Base-by-base conservation (phyloP, 139 green algal species). In the Picochlorum costavermella region DNA sequence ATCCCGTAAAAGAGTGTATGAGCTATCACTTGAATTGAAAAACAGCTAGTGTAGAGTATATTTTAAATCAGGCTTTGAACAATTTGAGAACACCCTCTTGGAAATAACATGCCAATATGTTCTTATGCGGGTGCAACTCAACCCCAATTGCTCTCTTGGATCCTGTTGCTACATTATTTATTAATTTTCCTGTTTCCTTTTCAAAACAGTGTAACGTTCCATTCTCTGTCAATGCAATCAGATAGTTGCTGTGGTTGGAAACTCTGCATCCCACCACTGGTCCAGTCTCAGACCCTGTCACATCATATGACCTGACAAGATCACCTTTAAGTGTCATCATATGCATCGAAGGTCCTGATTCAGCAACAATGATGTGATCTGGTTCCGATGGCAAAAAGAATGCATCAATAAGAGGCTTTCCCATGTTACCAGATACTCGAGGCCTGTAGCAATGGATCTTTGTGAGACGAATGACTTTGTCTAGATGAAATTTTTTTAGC, bases 291-390 rank as follows among this genome's bases (percentile, higher is more conserved):
- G n/a, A 26, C 13, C 16, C 17, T n/a, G 10, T 63, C 23, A 30
- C 20, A 23, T 26, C 12, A 50, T 88, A 89, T 10, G 70, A 84
- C 64, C 36, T 48, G 2, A 70, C 2, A 44, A 82, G 59, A 71
- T 83, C 72, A 16, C 77, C 80, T 67, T 92, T 75, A 69, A 92
- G 58, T 16, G 83, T 96, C 85, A 96, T 93, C 57, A 96, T 62
- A 78, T 86, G 92, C 5, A 90, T 61, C 4, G 76, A 89, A 63
- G 75, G 71, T 2, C 84, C 82, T 3, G 83, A 76, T 48, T 82
- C 90, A 80, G 83, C 92, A 29, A 97, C 88, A 4, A 96, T 60
- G 3, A 96, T 31, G 50, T 97, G 88, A 56, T 96, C 91, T 29
- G 78, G 51, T 63, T 95, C 91, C 50, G 85, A 74, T 1, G 91